phyloP scores from a whole-genome alignment of 78 protist species.

The Fonticula alba region DNA sequence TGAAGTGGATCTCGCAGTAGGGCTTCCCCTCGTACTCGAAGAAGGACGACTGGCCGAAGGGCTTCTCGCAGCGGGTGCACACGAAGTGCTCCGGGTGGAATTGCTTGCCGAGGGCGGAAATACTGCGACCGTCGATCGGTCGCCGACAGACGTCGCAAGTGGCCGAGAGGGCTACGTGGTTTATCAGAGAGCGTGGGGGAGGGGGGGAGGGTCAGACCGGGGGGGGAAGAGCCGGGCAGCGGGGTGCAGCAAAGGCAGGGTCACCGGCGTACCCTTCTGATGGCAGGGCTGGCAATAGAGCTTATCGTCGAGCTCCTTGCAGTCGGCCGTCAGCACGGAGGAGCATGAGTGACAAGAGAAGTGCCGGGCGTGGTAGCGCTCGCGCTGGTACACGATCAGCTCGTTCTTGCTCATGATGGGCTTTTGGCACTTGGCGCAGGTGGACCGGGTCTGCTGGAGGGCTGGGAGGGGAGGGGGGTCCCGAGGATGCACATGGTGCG shows the following conservation, averaged over 20 bases:
- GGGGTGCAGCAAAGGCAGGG: too few relatives aligned
- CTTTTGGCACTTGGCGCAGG: background rate
- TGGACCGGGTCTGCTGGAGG: background rate
- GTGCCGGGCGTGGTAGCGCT: background rate
- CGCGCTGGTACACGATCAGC: background rate
- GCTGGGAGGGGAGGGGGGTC: too few relatives aligned
- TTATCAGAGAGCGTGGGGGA: too few relatives aligned
- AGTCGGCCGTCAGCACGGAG: background rate
- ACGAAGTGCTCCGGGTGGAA: conserved; percentile 6
- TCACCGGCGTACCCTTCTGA: too few relatives aligned
- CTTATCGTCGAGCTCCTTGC: background rate
- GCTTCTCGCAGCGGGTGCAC: background rate
- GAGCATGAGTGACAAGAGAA: background rate
- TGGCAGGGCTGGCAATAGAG: background rate
- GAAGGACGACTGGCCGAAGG: background rate
- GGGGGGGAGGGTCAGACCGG: too few relatives aligned
- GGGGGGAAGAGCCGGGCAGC: too few relatives aligned
- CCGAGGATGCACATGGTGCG: too few relatives aligned
- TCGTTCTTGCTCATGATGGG: background rate
- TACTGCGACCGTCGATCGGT: background rate
- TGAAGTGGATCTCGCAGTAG: background rate
- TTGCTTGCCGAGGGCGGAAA: background rate
- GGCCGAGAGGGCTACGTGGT: too few relatives aligned
- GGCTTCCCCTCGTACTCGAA: background rate
- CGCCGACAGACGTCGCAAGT: background rate